Evolutionary conservation across 1,284 basidiomycete genomes (phyloP), one percentile per base, ranked within the genome.

Genomic region (Caloboletus firmus): DNA sequence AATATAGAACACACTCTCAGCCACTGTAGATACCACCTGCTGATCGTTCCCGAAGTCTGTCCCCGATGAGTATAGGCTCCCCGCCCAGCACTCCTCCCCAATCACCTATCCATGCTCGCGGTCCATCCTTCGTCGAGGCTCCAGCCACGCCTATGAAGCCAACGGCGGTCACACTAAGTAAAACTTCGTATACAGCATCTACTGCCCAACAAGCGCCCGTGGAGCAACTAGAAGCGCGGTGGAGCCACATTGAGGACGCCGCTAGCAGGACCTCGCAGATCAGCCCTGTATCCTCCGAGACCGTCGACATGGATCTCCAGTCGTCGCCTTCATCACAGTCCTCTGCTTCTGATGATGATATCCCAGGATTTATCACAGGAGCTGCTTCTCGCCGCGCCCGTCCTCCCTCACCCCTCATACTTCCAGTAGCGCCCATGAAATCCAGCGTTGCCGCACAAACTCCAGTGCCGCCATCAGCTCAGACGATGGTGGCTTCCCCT

Each of bases 1-100:
- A 28, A 48, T 32, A 32, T 45, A 39, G 11, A 39, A 18, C 52
- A 6, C 34, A 5, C 34, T 59, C 69, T 72, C 65, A 68, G 67
- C 22, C 51, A 35, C 35, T 51, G 62, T 62, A 69, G 67, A 70
- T 69, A 69, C 57, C 51, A 34, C 47, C 45, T 44, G 56, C 58
- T 45, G 66, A 64, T 52, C 68, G 42, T 9, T 59, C 65, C n/a
- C 69, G 77, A 53, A 82, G 76, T 65, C 69, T 79, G 43, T 80
- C 81, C 46, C 80, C 81, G 0, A 82, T 83, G 80, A 83, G 83
- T 51, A 72, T 84, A 45, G 79, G 77, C 59, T 80, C 81, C 9
- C 66, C 76, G 5, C 62, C 67, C 13, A 71, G 70, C 54, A 72
- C 72, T 18, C 73, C 73, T 35, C 57, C 70, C 24, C 59, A 56